phyloP scores from a whole-genome alignment of 108 stramenopile genomes.

The Skeletonema potamos region DNA sequence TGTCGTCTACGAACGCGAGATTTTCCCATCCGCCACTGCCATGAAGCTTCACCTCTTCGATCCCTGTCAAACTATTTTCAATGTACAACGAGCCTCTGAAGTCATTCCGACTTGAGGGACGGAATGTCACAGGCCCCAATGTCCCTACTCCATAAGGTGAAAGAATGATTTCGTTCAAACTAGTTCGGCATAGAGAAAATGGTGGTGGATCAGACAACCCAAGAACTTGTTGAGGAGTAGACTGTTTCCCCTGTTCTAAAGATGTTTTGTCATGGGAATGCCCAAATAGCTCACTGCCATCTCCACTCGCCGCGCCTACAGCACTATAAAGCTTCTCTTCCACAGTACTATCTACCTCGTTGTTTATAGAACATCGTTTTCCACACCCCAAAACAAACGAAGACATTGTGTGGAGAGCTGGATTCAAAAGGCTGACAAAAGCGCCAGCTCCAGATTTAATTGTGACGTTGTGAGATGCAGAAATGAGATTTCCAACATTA shows the following conservation, averaged over 20 bases:
- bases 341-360: constrained; percentile 31
- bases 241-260: constrained; percentile 16
- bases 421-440: constrained; percentile 60
- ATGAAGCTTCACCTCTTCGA: constrained; percentile 64
- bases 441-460: constrained; percentile 67
- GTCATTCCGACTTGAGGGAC: constrained; percentile 64
- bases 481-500: constrained; percentile 61
- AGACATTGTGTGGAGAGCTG: constrained; percentile 61
- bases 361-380: constrained; percentile 59
- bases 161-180: constrained; percentile 67
- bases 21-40: constrained; percentile 66
- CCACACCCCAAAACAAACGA: constrained; percentile 76
- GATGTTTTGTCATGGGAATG: constrained; percentile 6
- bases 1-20: constrained; percentile 58
- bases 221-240: constrained; percentile 22
- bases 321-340: constrained; percentile 49
- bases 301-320: constrained; percentile 74
- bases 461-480: constrained; percentile 73
- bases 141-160: constrained; percentile 71
- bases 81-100: constrained; percentile 66
- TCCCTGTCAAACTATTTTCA: constrained; percentile 83
- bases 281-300: constrained; percentile 53
- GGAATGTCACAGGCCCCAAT: constrained; percentile 77
- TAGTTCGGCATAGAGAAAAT: constrained; percentile 63
- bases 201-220: constrained; percentile 49